Evolutionary conservation across 2,329 filamentous ascomycete species (phyloP).

Genomic region (Beauveria pseudobassiana): DNA sequence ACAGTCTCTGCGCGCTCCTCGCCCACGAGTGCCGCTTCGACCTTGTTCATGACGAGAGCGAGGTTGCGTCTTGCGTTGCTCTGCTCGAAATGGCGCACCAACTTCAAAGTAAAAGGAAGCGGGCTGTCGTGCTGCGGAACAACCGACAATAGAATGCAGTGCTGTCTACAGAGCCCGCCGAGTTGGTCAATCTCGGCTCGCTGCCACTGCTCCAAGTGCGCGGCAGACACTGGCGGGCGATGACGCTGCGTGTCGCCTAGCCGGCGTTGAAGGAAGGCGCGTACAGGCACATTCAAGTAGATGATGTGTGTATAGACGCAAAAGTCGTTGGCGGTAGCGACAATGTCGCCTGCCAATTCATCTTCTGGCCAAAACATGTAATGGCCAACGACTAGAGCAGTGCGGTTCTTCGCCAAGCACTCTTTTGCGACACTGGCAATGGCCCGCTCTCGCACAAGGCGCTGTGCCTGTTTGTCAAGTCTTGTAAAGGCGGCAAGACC

Average conservation of each 20-base stretch:
- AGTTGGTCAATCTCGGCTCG: constrained; percentile 35
- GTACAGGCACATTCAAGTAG: constrained; percentile 39
- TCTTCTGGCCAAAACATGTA: constrained; percentile 44
- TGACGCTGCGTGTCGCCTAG: constrained; percentile 27
- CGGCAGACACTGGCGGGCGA: constrained; percentile 25
- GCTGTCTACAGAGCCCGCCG: constrained; percentile 32
- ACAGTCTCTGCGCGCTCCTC: constrained; percentile 30
- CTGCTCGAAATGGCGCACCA: constrained; percentile 14
- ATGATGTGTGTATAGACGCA: constrained; percentile 48
- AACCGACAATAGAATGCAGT: constrained; percentile 40
- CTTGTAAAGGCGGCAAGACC: constrained; percentile 41
- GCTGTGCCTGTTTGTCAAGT: constrained; percentile 28
- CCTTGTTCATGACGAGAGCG: constrained; percentile 16
- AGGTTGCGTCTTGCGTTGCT: constrained; percentile 30
- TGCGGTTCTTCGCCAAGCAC: constrained; percentile 24
- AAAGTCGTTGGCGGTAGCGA: constrained; percentile 39
- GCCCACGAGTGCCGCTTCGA: constrained; percentile 27
- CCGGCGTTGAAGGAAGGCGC: constrained; percentile 30
- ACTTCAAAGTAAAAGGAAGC: not conserved
- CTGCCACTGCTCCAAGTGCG: constrained; percentile 41
- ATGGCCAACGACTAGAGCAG: constrained; percentile 47
- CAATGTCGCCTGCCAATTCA: constrained; percentile 21
- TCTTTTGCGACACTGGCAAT: constrained; percentile 36
- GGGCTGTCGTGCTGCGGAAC: constrained; percentile 21
- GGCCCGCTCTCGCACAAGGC: constrained; percentile 32